Base-by-base conservation (phyloP, 306 rosid genomes). In the Medicago arabica region DNA sequence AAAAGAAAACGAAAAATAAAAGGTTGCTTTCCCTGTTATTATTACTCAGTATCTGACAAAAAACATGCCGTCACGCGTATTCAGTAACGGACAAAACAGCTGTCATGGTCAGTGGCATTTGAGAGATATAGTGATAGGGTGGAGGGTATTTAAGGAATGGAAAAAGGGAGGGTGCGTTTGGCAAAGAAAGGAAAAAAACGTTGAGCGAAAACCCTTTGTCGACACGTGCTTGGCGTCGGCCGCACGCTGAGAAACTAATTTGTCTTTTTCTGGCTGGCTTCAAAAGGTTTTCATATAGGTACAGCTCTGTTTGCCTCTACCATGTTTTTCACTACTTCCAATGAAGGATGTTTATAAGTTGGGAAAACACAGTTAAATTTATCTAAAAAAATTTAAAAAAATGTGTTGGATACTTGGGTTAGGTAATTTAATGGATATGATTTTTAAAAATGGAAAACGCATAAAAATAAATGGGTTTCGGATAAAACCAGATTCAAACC, bases 141-240 rank as follows among this genome's bases (percentile, higher is more conserved):
- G 0, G 25, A 61, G 95, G 96, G 88, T 12, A 59, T 0, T 66
- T 50, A 3, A 80, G 74, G n/a, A 75, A 25, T 72, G 67, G 0
- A 4, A 17, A 0, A 0, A 4, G 0, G 14, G 63, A n/a, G 38
- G 49, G 59, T 19, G 67, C 13, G 80, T 82, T 80, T 53, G 80
- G 86, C 69, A 72, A 80, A 62, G 77, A 72, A 80, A 62, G 77
- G 14, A 46, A 38, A 75, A 67, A 80, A 50, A 77, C 12, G 21
- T 60, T 47, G 47, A 78, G 84, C 86, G 76, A 86, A 83, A 91
- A 83, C 85, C 78, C 86, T 80, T 91, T 89, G 96, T 89, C 90
- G 89, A 85, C 89, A 89, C 91, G 87, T 91, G 93, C 82, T 75
- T 88, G 91, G 93, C 91, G 89, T 93, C 76, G 85, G 88, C 86